Base-by-base conservation (phyloP, 164 flowering plant species). In the Berberis thunbergii region DNA sequence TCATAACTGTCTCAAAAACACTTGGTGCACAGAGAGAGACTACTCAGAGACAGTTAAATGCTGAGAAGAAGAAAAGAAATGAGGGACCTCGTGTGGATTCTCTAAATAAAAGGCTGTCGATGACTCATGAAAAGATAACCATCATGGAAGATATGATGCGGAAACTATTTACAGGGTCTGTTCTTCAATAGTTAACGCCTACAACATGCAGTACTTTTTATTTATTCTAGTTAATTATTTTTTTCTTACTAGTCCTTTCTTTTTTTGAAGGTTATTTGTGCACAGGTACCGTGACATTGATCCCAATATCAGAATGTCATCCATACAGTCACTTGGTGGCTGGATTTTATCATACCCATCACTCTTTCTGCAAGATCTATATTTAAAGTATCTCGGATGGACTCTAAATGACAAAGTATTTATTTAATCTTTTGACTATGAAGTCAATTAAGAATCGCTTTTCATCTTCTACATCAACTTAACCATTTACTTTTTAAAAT, bases 301-400 rank as follows among this genome's bases (percentile, higher is more conserved):
- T 80, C 86, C 97, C 56, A 83, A 82, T 66, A 95, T 95, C 59
- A 79, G 99, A 55, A 85, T 79, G 78, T 73, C 87, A 7, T 91
- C 97, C 79, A 95, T 95, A 68, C 80, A 89, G 70, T 85, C 96
- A n/a, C 87, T 95, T 57, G 99, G 99, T 67, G 78, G 75, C 49
- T 95, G 99, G 99, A 84, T 89, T 72, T 73, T 89, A 76, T 89
- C 96, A 43, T 95, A 95, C 63, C 99, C 97, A 6, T 83, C 96
- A 55, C 59, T 95, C 54, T 95, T 95, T 79, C 74, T 95, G 83
- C 94, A 89, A 75, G 97, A 95, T 76, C 74, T 82, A 48, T 95
- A 95, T 71, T 79, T 95, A 62, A 95, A 95, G 75, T 95, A 95
- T 77, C 97, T 95, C 61, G 99, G 99, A 43, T 95, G 99, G 99